Base-by-base conservation (phyloP, 1,139 yeast species). In the Kurtzmaniella quercitrusa region DNA sequence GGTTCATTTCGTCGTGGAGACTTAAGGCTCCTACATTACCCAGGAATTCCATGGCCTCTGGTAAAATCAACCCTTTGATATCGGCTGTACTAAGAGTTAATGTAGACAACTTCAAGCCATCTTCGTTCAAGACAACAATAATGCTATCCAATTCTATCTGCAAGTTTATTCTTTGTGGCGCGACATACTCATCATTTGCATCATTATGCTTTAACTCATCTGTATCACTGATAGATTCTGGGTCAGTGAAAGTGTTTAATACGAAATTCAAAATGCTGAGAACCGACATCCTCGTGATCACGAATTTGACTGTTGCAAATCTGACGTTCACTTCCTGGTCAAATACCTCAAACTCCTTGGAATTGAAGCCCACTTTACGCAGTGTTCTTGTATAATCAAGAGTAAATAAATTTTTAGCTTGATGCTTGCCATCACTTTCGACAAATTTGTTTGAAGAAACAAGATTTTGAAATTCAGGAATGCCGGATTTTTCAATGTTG, bases 191-290 rank as follows among this genome's bases (percentile, higher is more conserved):
- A 45, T 74, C 76, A n/a, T 65, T 61, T 28, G 75, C 74, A 49
- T 76, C 75, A 52, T 82, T 82, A 50, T 84, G 88, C 44, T 82
- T 79, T 46, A 84, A 66, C 28, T 71, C 80, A 62, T 82, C 88
- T 0, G 88, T 82, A 1, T 88, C 84, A 1, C 80, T 66, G 22
- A 78, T 82, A 0, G 91, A 88, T 49, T 80, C 72, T 0, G 89
- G 91, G 60, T 83, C 86, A 0, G 96, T 85, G 57, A 93, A 93
- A 0, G 98, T 93, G 39, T 91, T 87, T 55, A 91, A 71, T 2
- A 85, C 70, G 58, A 84, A 94, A 60, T 89, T 94, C 50, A 93
- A 65, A 14, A 93, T 66, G 3, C 95, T 84, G 50, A 93, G 71
- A 20, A 87, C 66, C 1, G 96, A 85, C 53, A 80, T 84, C 41